Evolutionary conservation across 2,329 filamentous ascomycete species (phyloP), one percentile per base, ranked within the genome.

Genomic region (Chalaropsis thielavioides): DNA sequence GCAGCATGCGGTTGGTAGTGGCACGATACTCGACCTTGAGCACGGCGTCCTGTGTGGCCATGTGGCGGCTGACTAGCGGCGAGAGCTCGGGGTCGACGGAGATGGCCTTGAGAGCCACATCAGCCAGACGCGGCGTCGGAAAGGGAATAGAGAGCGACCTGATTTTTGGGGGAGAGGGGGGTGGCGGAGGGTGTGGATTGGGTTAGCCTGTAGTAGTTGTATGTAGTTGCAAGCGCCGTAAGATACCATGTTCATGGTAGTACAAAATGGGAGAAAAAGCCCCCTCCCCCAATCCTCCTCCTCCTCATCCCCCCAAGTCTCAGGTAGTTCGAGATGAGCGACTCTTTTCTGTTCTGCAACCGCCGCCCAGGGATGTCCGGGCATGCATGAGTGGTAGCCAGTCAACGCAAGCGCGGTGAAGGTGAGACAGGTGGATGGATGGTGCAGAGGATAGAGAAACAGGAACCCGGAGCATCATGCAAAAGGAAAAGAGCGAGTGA

Each of bases 1-100:
- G 86, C 66, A 99, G 81, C 92, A 97, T 97, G 70, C 94, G 87
- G 73, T 96, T 96, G 22, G 94, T 97, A 0, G 90, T 90, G 0
- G 94, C 94, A 64, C 81, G 82, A 76, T 97, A 97, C 67, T 87
- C 82, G 10, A 89, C 87, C 67, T 81, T 80, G 61, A 97, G 78
- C 3, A 92, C 75, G 24, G 72, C 75, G 19, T 73, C 71, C 49
- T 73, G 72, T 35, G 90, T 78, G 49, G 80, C 78, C 69, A 96
- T 87, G 1, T 81, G 78, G 66, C 92, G 85, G 58, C 80, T 82
- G 64, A 97, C 92, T 11, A 94, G 82, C 15, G 88, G 83, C 1
- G 92, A 97, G 61, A 97, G 82, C 74, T 99, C 94, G 68, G 86
- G 82, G 76, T 99, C 94, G 70, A 97, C 92, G 66, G 86, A 80